Base-by-base conservation (phyloP, 352 stramenopile genomes). In the Globisporangium carolinianum region DNA sequence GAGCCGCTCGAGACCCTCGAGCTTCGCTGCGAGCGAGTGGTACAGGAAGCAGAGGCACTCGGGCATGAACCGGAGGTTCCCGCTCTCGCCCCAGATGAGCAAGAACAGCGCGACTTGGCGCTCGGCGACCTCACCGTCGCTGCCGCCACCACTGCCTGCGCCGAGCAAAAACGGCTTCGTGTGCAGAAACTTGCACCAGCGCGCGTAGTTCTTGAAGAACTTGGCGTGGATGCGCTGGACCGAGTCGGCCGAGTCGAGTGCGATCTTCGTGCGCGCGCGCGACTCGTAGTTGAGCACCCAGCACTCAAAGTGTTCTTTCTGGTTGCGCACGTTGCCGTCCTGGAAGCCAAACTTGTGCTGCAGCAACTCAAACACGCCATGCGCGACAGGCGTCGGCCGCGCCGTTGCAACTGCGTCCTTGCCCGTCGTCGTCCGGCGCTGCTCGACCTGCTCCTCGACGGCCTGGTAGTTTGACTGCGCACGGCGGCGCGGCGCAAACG, bases 161-260 rank as follows among this genome's bases (percentile, higher is more conserved):
- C 24, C 24, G 24, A 32, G 24, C 24, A 32, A 32, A 32, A 32
- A 32, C 9, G 96, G 96, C 51, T 80, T 69, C 4, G 93, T 87
- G 37, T 82, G 81, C 54, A 99, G 75, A 58, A 95, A 96, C 51
- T 83, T 62, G 71, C 96, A 99, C 97, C 97, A 99, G 64, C 96
- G 95, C 62, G 61, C 59, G 66, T 97, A 97, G 69, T 97, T 97
- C 14, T 75, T 76, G 68, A 96, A 95, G 36, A 98, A 96, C 68
- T 98, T 97, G 51, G 80, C 75, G 70, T 98, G 96, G 52, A 98
- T 80, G 41, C 68, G 76, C 47, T 69, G 69, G 55, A 93, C 71
- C 24, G 78, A 79, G 15, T 82, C 75, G 38, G 87, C 78, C 53
- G 78, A 73, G 58, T 83, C 81, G 6, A 62, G 41, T 46, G 55